These are phyloP conservation scores for Mycosphaerelloides madeirae DNA, from an alignment of 2,329 filamentous ascomycete species.

Conservation along the genomic window DNA sequence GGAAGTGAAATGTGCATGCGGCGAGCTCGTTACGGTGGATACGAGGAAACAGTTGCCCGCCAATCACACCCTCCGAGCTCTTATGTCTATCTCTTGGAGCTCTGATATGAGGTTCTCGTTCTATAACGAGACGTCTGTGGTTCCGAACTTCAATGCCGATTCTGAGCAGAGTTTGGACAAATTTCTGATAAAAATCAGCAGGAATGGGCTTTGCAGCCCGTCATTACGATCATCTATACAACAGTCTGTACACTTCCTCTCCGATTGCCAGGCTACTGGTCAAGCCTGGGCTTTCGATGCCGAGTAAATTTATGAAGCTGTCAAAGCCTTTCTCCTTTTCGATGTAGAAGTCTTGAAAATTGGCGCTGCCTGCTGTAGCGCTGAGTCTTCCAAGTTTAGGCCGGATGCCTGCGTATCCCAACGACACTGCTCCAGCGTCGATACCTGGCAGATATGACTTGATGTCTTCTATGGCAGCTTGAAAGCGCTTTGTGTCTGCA, in stretches of 20 bases:
- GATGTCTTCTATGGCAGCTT: constrained; percentile 69
- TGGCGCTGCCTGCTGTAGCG: constrained; percentile 57
- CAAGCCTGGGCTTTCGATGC: constrained; percentile 88
- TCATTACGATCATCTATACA: constrained; percentile 38
- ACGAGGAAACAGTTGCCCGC: neutral
- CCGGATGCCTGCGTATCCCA: constrained; percentile 88
- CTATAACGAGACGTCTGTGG: no score
- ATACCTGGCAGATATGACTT: constrained; percentile 71
- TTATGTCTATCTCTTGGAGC: no score
- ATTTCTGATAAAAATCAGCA: no score
- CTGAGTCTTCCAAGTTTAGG: constrained; percentile 70
- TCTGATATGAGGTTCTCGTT: no score
- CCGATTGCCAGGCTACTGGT: constrained; percentile 83
- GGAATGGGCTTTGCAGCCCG: no score
- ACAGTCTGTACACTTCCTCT: constrained; percentile 61
- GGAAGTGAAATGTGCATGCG: neutral
- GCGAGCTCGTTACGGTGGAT: neutral
- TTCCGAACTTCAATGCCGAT: no score
- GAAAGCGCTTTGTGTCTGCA: constrained; percentile 60
- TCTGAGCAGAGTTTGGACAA: no score
- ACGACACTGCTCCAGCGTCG: constrained; percentile 58
- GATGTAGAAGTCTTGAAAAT: constrained; percentile 82
- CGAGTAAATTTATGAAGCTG: constrained; percentile 77
- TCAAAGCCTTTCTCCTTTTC: constrained; percentile 68
- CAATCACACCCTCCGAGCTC: neutral